These are phyloP conservation scores for Lentinus tigrinus DNA, from an alignment of 768 basidiomycete genomes.

Conservation along the genomic window DNA sequence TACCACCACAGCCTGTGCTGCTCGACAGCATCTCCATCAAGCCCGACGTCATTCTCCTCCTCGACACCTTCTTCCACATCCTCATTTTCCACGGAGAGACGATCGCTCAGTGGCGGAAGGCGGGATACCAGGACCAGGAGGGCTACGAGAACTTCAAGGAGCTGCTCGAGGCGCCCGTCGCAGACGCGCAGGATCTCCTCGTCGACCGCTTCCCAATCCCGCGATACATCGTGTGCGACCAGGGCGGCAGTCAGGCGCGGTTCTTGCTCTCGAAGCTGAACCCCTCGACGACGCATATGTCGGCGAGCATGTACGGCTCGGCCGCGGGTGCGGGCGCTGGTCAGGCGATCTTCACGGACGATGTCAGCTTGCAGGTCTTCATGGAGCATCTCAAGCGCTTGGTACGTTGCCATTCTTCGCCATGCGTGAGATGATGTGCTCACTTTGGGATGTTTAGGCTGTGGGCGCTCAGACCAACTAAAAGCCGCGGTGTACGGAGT, in stretches of 20 bases:
- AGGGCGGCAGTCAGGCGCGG: constrained; percentile 96
- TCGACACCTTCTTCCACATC: constrained; percentile 99
- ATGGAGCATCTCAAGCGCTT: constrained; percentile 96
- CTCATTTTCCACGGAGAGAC: constrained; percentile 99
- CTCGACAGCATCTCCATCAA: constrained; percentile 98
- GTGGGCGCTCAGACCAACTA: constrained; percentile 69
- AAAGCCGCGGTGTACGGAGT: neutral
- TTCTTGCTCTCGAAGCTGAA: constrained; percentile 96
- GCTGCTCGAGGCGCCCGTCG: constrained; percentile 79
- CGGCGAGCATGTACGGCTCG: constrained; percentile 85
- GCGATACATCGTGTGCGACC: constrained; percentile 96
- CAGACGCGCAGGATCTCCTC: constrained; percentile 94
- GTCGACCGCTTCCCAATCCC: constrained; percentile 96
- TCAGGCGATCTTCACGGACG: constrained; percentile 97
- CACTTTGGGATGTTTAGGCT: constrained; percentile 38
- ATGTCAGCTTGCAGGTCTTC: constrained; percentile 96
- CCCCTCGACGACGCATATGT: constrained; percentile 98
- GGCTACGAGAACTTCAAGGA: constrained; percentile 99
- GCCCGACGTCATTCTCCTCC: constrained; percentile 91
- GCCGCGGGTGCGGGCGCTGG: constrained; percentile 65
- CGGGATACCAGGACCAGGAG: constrained; percentile 97
- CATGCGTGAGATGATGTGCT: neutral
- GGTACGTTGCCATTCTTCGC: constrained; percentile 42
- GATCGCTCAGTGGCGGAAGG: constrained; percentile 96
- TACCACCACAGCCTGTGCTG: constrained; percentile 87